Base-by-base conservation (phyloP, 805 yeast genomes). In the Yarrowia alimentaria region DNA sequence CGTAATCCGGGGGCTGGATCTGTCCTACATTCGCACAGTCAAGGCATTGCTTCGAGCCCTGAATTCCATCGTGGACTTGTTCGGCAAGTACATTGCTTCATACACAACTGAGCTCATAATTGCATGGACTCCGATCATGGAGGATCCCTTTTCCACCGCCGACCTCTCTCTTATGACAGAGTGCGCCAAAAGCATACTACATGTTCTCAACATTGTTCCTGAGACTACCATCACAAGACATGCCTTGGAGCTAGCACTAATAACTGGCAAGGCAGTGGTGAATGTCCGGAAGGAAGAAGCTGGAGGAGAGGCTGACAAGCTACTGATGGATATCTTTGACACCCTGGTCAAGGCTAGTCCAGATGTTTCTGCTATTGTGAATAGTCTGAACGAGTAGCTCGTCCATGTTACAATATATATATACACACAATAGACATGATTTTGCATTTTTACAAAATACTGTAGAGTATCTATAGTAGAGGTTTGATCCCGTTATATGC, bases 121-220 rank as follows among this genome's bases (percentile, higher is more conserved):
- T 1, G 47, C 47, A 5, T 40, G 47, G 47, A 40, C 47, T 10
- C 47, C 47, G 1, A 40, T 40, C 11, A 19, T 40, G 25, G 47
- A 40, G 24, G 47, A 40, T 11, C 47, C 47, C 11, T 40, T 40
- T 28, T n/a, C 47, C 6, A 40, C 47, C 2, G 47, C 47, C 3
- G 47, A 40, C n/a, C 10, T 40, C 14, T 26, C 47, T 19, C 25
- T 40, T 5, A 4, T 40, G 13, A 24, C 26, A 14, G 16, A 22
- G 10, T 40, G 47, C 13, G 33, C 33, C 8, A 19, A 26, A 18
- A 28, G 33, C 9, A 40, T 40, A 26, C 19, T 40, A 25, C 47
- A 40, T 28, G 25, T 40, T 14, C 26, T 40, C 11, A 19, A 19
- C 17, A 40, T 29, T 26, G 33, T 40, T 11, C 33, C 47, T 4